Conservation (phyloP, 768 basidiomycete species). For the Hericium alpestre region DNA sequence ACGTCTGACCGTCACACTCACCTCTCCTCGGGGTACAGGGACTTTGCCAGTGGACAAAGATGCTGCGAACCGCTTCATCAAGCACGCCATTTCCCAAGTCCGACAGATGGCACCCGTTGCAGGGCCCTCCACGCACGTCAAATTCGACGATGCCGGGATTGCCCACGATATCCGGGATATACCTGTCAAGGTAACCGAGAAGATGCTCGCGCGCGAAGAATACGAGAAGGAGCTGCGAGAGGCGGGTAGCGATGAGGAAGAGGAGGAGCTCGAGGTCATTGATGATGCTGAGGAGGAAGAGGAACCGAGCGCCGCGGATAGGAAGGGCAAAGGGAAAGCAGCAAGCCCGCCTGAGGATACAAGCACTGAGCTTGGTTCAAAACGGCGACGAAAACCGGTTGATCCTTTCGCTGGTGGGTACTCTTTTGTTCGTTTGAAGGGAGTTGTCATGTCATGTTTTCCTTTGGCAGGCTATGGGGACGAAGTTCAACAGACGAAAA, state of each 20-base stretch:
- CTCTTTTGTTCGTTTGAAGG: background rate
- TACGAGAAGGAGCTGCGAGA: constrained; percentile 49
- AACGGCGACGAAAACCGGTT: constrained; percentile 41
- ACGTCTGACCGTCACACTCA: background rate
- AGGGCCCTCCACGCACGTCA: constrained; percentile 10
- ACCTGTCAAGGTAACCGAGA: constrained; percentile 51
- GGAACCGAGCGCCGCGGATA: background rate
- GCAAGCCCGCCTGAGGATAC: background rate
- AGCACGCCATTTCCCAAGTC: constrained; percentile 65
- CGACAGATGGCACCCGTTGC: constrained; percentile 17
- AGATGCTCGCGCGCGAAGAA: constrained; percentile 61
- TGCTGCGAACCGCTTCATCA: constrained; percentile 76
- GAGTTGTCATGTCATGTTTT: background rate
- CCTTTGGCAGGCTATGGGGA: constrained; percentile 23
- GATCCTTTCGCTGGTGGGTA: constrained; percentile 61
- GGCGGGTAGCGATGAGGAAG: constrained; percentile 20
- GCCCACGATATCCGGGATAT: constrained; percentile 19
- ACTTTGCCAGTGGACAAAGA: constrained; percentile 56
- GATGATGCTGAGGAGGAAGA: constrained; percentile 23
- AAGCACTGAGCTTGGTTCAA: constrained; percentile 15
- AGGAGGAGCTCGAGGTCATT: constrained; percentile 27
- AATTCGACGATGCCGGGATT: constrained; percentile 6
- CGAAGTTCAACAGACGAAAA: constrained; percentile 1
- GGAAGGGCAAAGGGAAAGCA: constrained; percentile 17
- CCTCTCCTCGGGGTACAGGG: constrained; percentile 18